Evolutionary conservation across 805 yeast species (phyloP), one percentile per base, ranked within the genome.

Genomic region (Kodamaea fukazawae): DNA sequence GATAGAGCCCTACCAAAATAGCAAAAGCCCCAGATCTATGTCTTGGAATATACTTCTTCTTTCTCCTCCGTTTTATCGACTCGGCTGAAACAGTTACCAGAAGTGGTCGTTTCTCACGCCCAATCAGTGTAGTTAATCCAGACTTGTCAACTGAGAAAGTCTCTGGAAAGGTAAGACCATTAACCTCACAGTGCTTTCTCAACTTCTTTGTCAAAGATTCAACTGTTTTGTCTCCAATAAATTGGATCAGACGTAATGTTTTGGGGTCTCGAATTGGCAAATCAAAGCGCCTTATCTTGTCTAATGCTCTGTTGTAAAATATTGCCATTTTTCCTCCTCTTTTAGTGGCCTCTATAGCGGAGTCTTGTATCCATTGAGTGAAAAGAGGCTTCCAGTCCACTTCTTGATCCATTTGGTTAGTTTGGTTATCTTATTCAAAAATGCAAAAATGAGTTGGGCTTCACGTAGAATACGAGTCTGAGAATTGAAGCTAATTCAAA

Each of bases 1-100:
- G 67, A 36, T 70, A 62, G 3, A 89, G 60, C 0, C 81, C 81
- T 13, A 87, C 45, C 13, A 89, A 51, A 7, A 89, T 83, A 0
- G 93, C 96, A 63, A 86, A 90, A 0, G 86, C 95, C 1, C 96
- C 96, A 0, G 93, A 79, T 26, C 90, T 63, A 44, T 79, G 78
- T 34, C 69, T 71, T 0, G 97, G 97, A 0, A 88, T 71, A 57
- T 85, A 88, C 11, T 33, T 41, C 27, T 61, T 67, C 32, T 53
- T 55, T 16, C 45, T 51, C 56, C 23, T 47, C 38, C 34, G 42
- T 54, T 36, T 46, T 5, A 8, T 20, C 8, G 7, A 5, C 46
- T n/a, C n/a, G n/a, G n/a, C n/a, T n/a, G n/a, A n/a, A n/a, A n/a
- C n/a, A n/a, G n/a, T n/a, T n/a, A n/a, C n/a, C 1, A 40, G 32